phyloP scores from a whole-genome alignment of 2,329 filamentous ascomycete genomes.

The Monosporascus sp. region DNA sequence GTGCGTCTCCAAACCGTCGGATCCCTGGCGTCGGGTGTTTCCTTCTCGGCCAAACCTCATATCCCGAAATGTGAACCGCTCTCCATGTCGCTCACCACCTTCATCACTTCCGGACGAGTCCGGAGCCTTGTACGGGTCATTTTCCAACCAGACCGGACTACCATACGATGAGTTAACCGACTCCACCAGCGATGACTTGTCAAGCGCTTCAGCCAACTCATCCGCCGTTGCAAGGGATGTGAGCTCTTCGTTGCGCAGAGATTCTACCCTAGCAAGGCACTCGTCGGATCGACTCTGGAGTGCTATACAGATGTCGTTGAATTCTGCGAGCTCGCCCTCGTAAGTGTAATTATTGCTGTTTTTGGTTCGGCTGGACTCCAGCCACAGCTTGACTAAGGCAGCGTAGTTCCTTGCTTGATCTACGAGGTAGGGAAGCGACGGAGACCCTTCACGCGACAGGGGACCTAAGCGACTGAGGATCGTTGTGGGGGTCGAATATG shows the following conservation, averaged over 20 bases:
- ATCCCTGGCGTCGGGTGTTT: constrained; percentile 22
- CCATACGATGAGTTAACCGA: constrained; percentile 32
- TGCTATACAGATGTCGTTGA: constrained; percentile 45
- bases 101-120: constrained; percentile 49
- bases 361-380: constrained; percentile 46
- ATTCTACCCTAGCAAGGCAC: constrained; percentile 47
- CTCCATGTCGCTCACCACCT: constrained; percentile 18
- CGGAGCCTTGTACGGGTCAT: constrained; percentile 33
- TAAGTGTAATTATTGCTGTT: constrained; percentile 32
- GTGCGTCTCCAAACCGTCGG: constrained; percentile 27
- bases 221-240: constrained; percentile 25
- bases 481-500: constrained; percentile 87
- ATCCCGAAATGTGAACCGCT: constrained; percentile 15
- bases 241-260: constrained; percentile 35
- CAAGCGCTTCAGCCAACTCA: constrained; percentile 43
- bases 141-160: constrained; percentile 31
- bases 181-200: constrained; percentile 37
- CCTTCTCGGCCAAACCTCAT: constrained; percentile 17
- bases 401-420: constrained; percentile 85
- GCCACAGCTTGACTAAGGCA: constrained; percentile 75
- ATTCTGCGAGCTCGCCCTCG: constrained; percentile 49
- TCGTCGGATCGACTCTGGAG: constrained; percentile 48
- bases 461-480: constrained; percentile 79
- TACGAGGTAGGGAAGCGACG: constrained; percentile 86
- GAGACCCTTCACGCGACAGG: constrained; percentile 84